Evolutionary conservation across 169 alveolate species (phyloP), one percentile per base, ranked within the genome.

Genomic region (Eimeria falciformis): DNA sequence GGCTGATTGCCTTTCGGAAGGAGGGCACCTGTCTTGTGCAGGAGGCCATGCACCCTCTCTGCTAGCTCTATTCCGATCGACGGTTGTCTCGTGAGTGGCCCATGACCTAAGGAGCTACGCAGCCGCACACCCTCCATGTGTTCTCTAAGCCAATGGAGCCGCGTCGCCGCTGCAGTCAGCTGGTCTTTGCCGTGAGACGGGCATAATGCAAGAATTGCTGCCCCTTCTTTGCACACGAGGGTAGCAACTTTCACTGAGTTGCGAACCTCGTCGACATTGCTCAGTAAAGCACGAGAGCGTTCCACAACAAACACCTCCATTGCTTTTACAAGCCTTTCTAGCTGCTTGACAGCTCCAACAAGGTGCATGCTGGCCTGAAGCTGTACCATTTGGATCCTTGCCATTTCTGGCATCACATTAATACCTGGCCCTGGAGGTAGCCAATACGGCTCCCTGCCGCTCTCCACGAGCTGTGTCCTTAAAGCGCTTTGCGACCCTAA

Each of bases 381-480:
- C 29, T 17, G 29, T 12, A 23, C 75, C 75, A n/a, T 62, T 29
- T 62, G 75, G 40, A 62, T 14, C 29, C 75, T 62, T 62, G 75
- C 75, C 75, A 62, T 62, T 25, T 62, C 75, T 25, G 75, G 75
- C 75, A 62, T 62, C 40, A 23, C 29, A 29, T 62, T 62, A 29
- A 62, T 62, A 23, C 75, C 40, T n/a, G 75, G 75, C 27, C 29
- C 75, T 11, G 75, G 75, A 29, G 18, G 25, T 25, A 62, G 29
- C 75, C 75, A 62, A 29, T 62, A 62, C 37, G 75, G 75, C 75
- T 62, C 75, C 29, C 75, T 62, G 18, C 75, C 75, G 37, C 75
- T 62, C 29, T 62, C 75, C 37, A 62, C 75, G 29, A 62, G 23
- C 75, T 40, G 75, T 11, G 37, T 29, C 75, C 75, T 62, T 23